These are phyloP conservation scores for Sarocladium strictum DNA, from an alignment of 2,329 filamentous ascomycete species.

Conservation along the genomic window DNA sequence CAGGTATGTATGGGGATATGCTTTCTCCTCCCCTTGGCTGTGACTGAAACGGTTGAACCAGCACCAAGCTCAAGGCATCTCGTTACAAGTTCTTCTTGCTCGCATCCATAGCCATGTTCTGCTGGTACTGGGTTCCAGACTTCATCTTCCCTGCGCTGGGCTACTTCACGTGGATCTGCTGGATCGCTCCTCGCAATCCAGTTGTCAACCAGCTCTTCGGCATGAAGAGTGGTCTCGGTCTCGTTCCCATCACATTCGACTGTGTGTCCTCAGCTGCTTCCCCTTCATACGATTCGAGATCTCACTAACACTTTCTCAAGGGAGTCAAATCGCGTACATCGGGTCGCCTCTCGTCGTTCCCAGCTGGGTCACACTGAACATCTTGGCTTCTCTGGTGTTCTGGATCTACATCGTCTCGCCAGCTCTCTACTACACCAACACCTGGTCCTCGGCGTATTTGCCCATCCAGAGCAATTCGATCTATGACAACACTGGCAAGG, in stretches of 20 bases:
- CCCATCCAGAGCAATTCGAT: conserved; percentile 46
- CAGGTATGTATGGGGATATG: conserved; percentile 12
- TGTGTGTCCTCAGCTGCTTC: conserved; percentile 39
- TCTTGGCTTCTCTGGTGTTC: conserved; percentile 40
- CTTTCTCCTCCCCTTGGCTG: conserved; percentile 11
- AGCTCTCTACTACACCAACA: conserved; percentile 41
- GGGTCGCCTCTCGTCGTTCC: conserved; percentile 34
- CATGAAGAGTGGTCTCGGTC: conserved; percentile 32
- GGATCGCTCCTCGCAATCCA: conserved; percentile 40
- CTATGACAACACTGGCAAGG: conserved; percentile 44
- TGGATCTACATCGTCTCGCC: conserved; percentile 38
- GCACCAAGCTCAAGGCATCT: conserved; percentile 19
- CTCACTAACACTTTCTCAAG: conserved; percentile 12
- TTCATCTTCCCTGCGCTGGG: conserved; percentile 38
- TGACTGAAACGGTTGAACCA: background rate
- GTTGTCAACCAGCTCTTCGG: conserved; percentile 44
- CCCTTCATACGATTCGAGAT: conserved; percentile 15
- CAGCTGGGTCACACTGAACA: conserved; percentile 41
- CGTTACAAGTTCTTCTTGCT: conserved; percentile 40
- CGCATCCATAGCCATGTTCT: conserved; percentile 27
- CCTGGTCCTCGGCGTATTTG: conserved; percentile 45
- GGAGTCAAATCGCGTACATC: conserved; percentile 31
- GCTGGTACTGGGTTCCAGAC: conserved; percentile 46
- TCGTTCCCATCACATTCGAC: conserved; percentile 37
- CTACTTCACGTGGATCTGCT: conserved; percentile 41